Base-by-base conservation (phyloP, 106 monocot genomes). In the Dioscorea alata region DNA sequence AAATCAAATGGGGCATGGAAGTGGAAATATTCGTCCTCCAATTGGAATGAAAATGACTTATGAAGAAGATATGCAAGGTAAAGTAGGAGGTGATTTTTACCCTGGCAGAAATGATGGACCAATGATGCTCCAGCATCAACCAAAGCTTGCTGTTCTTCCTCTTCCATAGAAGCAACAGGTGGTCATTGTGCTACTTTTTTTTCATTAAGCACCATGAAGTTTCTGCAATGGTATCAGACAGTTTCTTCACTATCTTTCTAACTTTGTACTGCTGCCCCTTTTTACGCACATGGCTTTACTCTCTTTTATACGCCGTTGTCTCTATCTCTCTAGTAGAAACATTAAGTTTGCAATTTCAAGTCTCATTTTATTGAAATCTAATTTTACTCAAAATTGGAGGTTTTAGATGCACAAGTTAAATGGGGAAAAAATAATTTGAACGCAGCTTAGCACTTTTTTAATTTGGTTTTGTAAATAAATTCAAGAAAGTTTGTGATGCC, bases 141-240 rank as follows among this genome's bases (percentile, higher is more conserved):
- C 87, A 64, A 87, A 80, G 61, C 72, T 80, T 60, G 80, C 87
- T 68, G 59, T 69, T 18, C 77, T 80, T 60, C 84, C 79, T n/a
- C 23, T 62, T 78, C n/a, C 74, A 65, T 71, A 71, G 33, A 81
- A 66, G 28, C 78, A 57, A 6, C 72, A 65, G 61, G 77, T 83
- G 24, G 56, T 3, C 23, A 65, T 60, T 67, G 13, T 49, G 42
- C 20, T 70, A n/a, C 60, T 25, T n/a, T 42, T 8, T 42, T 42
- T 42, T 42, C 6, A 42, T 6, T 42, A 42, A 70, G 67, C 88
- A 83, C 57, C 88, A 88, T 78, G 88, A 88, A 78, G 84, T 88
- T 69, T 75, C 81, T 51, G 81, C 80, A 61, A 69, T 63, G 80
- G 88, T 88, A 78, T 69, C 54, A 72, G 14, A 65, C 65, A 17